Evolutionary conservation across 441 rosid species (phyloP), one percentile per base, ranked within the genome.

Genomic region (Adansonia grandidieri): DNA sequence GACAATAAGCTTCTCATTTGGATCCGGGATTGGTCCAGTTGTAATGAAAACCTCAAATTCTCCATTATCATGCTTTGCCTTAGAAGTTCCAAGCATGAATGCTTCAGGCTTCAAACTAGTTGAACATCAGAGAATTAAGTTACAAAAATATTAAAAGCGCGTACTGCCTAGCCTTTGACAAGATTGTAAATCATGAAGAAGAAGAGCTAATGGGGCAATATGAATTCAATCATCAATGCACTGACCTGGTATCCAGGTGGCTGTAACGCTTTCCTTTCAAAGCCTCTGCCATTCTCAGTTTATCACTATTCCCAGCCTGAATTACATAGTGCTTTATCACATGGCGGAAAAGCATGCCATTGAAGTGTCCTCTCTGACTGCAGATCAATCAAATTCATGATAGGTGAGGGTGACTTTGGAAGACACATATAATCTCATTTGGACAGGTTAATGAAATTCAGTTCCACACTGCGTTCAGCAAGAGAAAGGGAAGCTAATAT

Each of bases 281-380:
- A 17, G 85, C 86, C 94, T 87, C 90, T 17, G 83, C 79, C 32
- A 84, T 77, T 44, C 80, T 85, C 9, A 79, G 74, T 70, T 81
- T 82, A 71, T 79, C 78, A 32, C 73, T 80, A 58, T 86, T 75
- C 44, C 91, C 88, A 24, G 87, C 92, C 84, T 88, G 91, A 84
- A 91, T 87, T 74, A 89, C 82, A 68, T 81, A 88, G 78, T 87
- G 89, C 82, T 91, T 89, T 61, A 91, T 86, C 56, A 89, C 89
- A 67, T 78, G 87, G 42, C 75, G 85, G 56, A 91, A 88, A 80
- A 82, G 84, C 86, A 88, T 85, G 37, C 91, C 93, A 79, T 77
- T 88, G 84, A 88, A 88, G 63, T 84, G 83, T 66, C 92, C 93
- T 77, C 81, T 89, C 80, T 87, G 90, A 85, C 95, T 91, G 88